Base-by-base conservation (phyloP, 2,329 filamentous ascomycete species). In the Diaporthe ilicicola region DNA sequence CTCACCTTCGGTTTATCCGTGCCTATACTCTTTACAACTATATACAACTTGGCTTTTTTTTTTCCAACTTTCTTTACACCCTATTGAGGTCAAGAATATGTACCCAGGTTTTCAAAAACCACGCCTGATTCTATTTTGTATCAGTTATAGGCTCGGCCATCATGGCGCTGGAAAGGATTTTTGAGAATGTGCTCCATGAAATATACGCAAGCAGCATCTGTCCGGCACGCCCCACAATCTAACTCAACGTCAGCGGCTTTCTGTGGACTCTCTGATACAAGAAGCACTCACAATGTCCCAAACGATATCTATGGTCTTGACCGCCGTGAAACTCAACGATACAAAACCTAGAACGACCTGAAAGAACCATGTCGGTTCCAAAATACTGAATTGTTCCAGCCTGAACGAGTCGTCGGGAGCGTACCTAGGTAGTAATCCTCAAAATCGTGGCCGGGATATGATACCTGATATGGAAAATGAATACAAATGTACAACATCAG, bases 401-500 rank as follows among this genome's bases (percentile, higher is more conserved):
- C 22, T 56, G n/a, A 56, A 56, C 7, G 54, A 56, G 54, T 34
- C 34, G 34, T 56, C 54, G 15, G 54, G 54, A 27, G 54, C 54
- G n/a, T n/a, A n/a, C n/a, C n/a, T n/a, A n/a, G n/a, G 24, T 34
- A 56, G 7, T 27, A 34, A 12, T 27, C 10, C 2, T 8, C 7
- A 4, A 22, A 39, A 24, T n/a, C n/a, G n/a, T n/a, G n/a, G n/a
- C n/a, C n/a, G n/a, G n/a, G n/a, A 8, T 15, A 1, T 22, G 2
- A 29, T 22, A 22, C 3, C n/a, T n/a, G 0, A 2, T 4, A 3
- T 4, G 10, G 54, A 24, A 0, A 50, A 12, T 1, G 24, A 19
- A 56, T 27, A 3, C 22, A 27, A 32, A 24, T 39, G 12, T 1
- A 2, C 13, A 27, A 13, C 22, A 56, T 6, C 15, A 6, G 3